These are phyloP conservation scores for Hyaloscypha variabilis DNA, from an alignment of 495 filamentous ascomycete genomes.

Conservation along the genomic window DNA sequence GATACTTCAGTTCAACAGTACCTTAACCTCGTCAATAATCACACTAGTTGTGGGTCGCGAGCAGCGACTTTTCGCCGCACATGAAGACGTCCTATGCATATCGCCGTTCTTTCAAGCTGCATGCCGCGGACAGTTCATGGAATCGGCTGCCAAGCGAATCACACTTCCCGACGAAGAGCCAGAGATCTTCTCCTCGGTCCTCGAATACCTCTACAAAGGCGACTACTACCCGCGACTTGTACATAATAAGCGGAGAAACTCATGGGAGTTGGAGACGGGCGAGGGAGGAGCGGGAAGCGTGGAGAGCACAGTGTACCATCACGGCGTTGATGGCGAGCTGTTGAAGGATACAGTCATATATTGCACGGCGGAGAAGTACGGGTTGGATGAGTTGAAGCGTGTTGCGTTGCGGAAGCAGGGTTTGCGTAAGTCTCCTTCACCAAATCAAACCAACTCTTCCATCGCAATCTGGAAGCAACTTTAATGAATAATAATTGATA, in stretches of 20 bases:
- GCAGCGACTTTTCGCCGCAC: conserved; percentile 85
- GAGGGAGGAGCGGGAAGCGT: conserved; percentile 63
- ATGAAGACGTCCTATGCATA: conserved; percentile 81
- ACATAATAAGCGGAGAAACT: conserved; percentile 66
- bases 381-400: conserved; percentile 82
- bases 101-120: conserved; percentile 77
- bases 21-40: conserved; percentile 70
- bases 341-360: conserved; percentile 91
- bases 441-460: too few relatives aligned
- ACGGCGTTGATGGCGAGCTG: conserved; percentile 66
- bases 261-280: conserved; percentile 73
- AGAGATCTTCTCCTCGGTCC: conserved; percentile 85
- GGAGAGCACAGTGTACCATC: conserved; percentile 74
- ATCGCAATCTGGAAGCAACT: conserved; percentile 3
- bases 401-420: conserved; percentile 92
- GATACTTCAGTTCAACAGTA: conserved; percentile 22
- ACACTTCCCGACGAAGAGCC: conserved; percentile 83
- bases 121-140: conserved; percentile 63
- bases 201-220: conserved; percentile 93
- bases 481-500: not conserved
- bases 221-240: conserved; percentile 84
- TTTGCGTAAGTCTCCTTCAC: conserved; percentile 62
- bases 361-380: conserved; percentile 85
- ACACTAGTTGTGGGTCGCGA: conserved; percentile 81
- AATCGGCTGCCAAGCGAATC: conserved; percentile 66